Base-by-base conservation (phyloP, 768 basidiomycete genomes). In the Rhizopogon rudus region DNA sequence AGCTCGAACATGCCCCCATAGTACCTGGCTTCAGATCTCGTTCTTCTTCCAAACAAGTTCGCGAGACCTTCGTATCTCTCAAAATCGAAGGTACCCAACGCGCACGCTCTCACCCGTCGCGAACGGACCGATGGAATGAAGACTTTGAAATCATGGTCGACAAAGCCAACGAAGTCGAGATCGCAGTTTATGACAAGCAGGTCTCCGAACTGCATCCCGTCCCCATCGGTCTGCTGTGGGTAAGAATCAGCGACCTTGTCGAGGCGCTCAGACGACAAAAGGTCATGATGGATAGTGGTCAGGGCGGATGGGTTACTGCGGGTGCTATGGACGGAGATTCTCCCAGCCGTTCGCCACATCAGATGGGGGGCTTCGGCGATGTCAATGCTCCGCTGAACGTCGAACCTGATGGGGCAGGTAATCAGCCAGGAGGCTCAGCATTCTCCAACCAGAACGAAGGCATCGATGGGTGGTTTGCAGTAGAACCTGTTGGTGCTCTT, bases 121-220 rank as follows among this genome's bases (percentile, higher is more conserved):
- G 93, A 56, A 97, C 88, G 29, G 97, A 98, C 72, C 86, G 91
- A 44, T 99, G 97, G 97, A 92, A 93, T 67, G 95, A 99, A 71
- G 91, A 94, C 56, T 98, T 98, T 59, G 93, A 96, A 71, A 92
- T 99, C 56, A 79, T 87, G 0, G 91, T 98, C 40, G 96, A 98
- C 76, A 98, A 98, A 72, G 95, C 96, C 13, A 98, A 96, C 67
- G 97, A 99, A 77, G 90, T 98, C 48, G 97, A 98, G 73, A 87
- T 99, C 51, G 91, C 93, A 31, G 83, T 99, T 33, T 94, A 93
- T 64, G 97, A 99, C 72, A 93, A 93, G 62, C 90, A 91, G 64
- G 81, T 83, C 17, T 87, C 85, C 54, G 91, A 93, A 58, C 75
- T 76, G 13, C 82, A 93, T 61, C 86, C 92, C 1, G 81, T 90